Evolutionary conservation across 495 filamentous ascomycete species (phyloP).

Genomic region (Chlorociboria aeruginascens): DNA sequence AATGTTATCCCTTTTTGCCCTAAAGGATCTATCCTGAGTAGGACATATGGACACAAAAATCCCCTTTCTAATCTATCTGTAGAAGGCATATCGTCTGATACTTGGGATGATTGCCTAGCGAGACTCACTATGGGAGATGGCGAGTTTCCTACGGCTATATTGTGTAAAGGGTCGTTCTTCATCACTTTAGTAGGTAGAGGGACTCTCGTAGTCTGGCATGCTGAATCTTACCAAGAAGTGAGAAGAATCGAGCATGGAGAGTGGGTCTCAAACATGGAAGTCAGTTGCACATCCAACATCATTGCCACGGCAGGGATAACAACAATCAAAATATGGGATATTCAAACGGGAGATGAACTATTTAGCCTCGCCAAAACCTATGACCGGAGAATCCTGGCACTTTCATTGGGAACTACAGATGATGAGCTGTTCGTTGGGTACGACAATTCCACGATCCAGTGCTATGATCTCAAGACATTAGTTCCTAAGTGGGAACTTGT

Average conservation of each 20-base stretch:
- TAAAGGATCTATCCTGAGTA: slow-evolving; percentile 12
- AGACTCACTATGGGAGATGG: slow-evolving; percentile 7
- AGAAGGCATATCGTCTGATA: slow-evolving; percentile 5
- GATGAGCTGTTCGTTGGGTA: slow-evolving; percentile 1
- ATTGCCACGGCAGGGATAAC: slow-evolving; percentile 17
- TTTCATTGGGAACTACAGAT: background rate
- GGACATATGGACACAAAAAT: slow-evolving; percentile 6
- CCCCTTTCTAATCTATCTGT: slow-evolving; percentile 6
- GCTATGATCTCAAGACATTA: background rate
- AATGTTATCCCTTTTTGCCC: slow-evolving; percentile 28
- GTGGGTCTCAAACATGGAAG: slow-evolving; percentile 10
- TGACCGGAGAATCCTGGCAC: background rate
- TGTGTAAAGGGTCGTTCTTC: slow-evolving; percentile 9
- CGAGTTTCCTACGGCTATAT: slow-evolving; percentile 6
- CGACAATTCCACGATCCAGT: background rate
- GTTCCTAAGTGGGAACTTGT: background rate
- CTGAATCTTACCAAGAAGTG: slow-evolving; percentile 10
- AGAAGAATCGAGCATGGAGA: slow-evolving; percentile 16
- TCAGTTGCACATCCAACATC: slow-evolving; percentile 6
- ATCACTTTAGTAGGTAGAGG: slow-evolving; percentile 14
- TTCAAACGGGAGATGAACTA: slow-evolving; percentile 5
- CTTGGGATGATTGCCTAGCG: slow-evolving; percentile 20
- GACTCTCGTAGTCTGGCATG: slow-evolving; percentile 12
- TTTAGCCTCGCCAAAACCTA: background rate
- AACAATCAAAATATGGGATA: slow-evolving; percentile 9